phyloP scores from a whole-genome alignment of 371 early-diverging fungal genomes.

The Dentiscutata heterogama region DNA sequence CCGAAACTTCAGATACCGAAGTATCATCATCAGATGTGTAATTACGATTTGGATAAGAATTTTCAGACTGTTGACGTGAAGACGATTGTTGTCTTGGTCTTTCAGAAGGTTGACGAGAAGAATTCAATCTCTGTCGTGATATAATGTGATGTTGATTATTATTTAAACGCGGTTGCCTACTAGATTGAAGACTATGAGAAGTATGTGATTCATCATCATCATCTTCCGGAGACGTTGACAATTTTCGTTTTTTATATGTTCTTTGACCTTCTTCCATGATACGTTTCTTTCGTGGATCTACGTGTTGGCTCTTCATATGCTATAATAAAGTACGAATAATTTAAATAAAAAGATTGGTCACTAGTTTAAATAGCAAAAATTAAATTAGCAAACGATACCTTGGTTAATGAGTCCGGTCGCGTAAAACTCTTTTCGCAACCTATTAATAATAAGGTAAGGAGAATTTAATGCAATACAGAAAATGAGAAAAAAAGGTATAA shows the following conservation, averaged over 20 bases:
- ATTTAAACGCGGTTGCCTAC: not conserved
- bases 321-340: not conserved
- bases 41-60: conserved; percentile 4
- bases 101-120: not conserved
- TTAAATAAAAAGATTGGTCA: not conserved
- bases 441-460: not conserved
- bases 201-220: conserved; percentile 24
- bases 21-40: conserved; percentile 10
- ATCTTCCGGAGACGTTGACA: conserved; percentile 13
- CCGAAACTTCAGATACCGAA: not conserved
- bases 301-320: conserved; percentile 35
- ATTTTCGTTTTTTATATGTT: conserved; percentile 28
- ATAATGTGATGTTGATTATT: conserved; percentile 6
- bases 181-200: not conserved
- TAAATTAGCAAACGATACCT: not conserved
- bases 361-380: not conserved
- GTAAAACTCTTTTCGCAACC: conserved; percentile 41
- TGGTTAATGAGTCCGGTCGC: conserved; percentile 36
- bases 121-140: not conserved
- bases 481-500: not conserved
- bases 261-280: conserved; percentile 33
- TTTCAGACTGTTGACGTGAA: not conserved
- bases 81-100: conserved; percentile 26
- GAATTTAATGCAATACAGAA: not conserved
- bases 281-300: conserved; percentile 4